Conservation (phyloP, 345 rosid species). For the Pistacia atlantica region DNA sequence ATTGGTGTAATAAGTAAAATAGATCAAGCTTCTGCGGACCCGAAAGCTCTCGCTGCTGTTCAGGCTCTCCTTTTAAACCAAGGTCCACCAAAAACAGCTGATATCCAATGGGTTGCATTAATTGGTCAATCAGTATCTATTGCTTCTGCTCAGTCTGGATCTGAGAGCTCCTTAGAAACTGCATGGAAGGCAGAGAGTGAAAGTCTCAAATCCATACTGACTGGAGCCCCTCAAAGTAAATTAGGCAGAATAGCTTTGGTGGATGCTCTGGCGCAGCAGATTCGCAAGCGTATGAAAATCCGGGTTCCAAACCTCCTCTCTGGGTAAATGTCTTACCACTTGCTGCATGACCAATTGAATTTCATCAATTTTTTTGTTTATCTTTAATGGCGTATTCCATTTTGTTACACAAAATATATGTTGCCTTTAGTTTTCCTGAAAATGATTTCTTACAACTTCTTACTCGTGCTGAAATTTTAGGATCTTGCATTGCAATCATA, state of each 20-base stretch:
- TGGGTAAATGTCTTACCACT: conserved; percentile 44
- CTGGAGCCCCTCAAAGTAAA: conserved; percentile 70
- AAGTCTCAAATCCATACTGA: conserved; percentile 69
- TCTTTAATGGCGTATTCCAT: not conserved
- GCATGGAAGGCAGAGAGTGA: conserved; percentile 87
- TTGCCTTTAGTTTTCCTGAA: not conserved
- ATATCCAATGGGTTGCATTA: conserved; percentile 76
- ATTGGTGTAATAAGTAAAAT: conserved; percentile 92
- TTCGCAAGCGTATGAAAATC: conserved; percentile 76
- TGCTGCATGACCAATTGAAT: not conserved
- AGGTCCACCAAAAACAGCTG: conserved; percentile 77
- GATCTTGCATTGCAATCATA: not conserved
- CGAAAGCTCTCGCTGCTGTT: conserved; percentile 69
- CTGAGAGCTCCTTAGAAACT: conserved; percentile 75
- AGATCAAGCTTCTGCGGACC: conserved; percentile 80
- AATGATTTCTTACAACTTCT: not conserved
- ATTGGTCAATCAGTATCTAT: conserved; percentile 83
- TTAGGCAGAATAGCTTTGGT: conserved; percentile 84
- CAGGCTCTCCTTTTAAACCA: conserved; percentile 71
- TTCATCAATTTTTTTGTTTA: not conserved
- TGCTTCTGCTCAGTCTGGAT: conserved; percentile 73
- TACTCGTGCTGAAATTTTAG: not conserved
- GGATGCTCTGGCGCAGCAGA: conserved; percentile 71
- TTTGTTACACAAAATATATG: not conserved
- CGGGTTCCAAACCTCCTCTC: conserved; percentile 74